Conservation (phyloP, 768 basidiomycete species). For the Termitomyces sp. region DNA sequence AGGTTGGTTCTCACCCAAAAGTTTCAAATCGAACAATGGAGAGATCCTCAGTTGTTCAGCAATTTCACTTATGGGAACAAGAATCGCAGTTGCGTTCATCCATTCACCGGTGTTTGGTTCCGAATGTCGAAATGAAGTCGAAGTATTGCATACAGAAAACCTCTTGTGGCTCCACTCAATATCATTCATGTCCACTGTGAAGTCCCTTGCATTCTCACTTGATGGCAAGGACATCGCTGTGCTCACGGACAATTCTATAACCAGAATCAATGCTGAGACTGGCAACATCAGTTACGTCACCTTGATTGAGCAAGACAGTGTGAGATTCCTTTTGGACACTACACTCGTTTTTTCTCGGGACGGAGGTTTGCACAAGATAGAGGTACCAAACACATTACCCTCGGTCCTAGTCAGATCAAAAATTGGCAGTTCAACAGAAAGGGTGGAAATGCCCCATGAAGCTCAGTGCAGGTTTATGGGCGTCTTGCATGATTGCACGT, state of each 20-base stretch:
- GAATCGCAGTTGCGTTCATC: background rate
- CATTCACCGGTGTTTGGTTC: background rate
- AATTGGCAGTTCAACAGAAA: background rate
- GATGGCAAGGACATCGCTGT: slow-evolving; percentile 1
- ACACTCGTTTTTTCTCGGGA: background rate
- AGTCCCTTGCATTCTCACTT: background rate
- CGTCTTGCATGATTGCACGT: background rate
- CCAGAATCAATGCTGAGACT: background rate
- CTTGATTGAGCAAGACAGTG: background rate
- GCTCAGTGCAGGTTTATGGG: background rate
- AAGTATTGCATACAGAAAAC: background rate
- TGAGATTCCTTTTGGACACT: no score
- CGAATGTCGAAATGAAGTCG: no score
- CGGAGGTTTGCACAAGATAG: background rate
- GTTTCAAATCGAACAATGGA: background rate
- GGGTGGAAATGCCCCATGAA: background rate
- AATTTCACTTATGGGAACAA: background rate
- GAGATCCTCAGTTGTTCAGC: background rate
- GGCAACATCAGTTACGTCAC: background rate
- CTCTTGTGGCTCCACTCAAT: background rate
- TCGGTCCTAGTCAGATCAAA: background rate
- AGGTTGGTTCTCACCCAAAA: background rate
- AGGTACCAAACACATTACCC: background rate
- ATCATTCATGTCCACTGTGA: background rate
- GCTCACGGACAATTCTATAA: background rate